These are phyloP conservation scores for Eruca vesicaria DNA, from an alignment of 441 rosid genomes.

Conservation along the genomic window DNA sequence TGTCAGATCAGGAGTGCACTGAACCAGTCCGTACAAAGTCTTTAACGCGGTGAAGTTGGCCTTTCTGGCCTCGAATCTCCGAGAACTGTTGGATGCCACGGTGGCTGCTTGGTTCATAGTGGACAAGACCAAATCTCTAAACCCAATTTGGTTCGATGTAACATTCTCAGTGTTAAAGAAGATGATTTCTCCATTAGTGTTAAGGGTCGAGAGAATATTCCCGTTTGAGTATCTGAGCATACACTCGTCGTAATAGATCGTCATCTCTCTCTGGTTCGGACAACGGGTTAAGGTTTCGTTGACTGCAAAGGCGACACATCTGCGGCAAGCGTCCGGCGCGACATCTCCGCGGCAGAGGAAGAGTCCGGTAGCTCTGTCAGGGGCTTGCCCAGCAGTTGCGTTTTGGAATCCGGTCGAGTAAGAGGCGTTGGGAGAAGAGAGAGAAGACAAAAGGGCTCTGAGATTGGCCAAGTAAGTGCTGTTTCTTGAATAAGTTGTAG, in stretches of 20 bases:
- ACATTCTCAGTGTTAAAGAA: neutral
- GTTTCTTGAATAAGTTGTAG: neutral
- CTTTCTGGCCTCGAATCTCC: neutral
- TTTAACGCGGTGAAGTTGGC: neutral
- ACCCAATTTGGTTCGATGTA: neutral
- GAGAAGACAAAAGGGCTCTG: no score
- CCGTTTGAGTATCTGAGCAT: neutral
- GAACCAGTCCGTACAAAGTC: slow-evolving; percentile 33
- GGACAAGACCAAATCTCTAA: neutral
- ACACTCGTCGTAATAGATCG: neutral
- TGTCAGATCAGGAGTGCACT: slow-evolving; percentile 51
- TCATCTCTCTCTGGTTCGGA: neutral
- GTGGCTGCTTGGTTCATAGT: neutral
- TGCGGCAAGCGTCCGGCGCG: neutral
- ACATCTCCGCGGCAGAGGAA: slow-evolving; percentile 2
- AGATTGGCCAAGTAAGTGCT: slow-evolving; percentile 10
- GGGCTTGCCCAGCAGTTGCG: neutral
- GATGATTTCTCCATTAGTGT: neutral
- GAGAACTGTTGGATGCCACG: neutral
- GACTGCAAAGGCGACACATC: neutral
- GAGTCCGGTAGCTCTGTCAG: neutral
- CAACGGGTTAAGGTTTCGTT: neutral
- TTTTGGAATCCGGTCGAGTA: no score
- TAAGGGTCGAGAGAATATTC: neutral
- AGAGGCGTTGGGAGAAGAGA: no score